Conservation (phyloP, 495 filamentous ascomycete genomes). For the Niebla homalea region DNA sequence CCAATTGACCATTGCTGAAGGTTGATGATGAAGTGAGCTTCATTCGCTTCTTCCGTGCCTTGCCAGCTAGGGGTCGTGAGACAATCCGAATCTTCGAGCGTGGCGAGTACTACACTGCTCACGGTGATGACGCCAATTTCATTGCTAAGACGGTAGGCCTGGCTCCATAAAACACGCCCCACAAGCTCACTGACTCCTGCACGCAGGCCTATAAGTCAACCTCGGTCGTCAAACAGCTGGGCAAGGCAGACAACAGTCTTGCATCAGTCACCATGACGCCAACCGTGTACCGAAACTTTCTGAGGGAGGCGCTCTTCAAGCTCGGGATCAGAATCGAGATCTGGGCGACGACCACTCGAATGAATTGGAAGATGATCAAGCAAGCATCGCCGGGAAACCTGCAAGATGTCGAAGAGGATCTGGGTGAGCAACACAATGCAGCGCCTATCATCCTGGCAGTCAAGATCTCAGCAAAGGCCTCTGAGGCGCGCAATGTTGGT, state of each 20-base stretch:
- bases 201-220: slow-evolving; percentile 86
- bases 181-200: not conserved
- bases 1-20: slow-evolving; percentile 25
- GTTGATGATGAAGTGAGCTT: slow-evolving; percentile 95
- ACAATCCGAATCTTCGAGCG: slow-evolving; percentile 85
- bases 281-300: slow-evolving; percentile 89
- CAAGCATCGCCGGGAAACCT: slow-evolving; percentile 91
- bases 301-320: slow-evolving; percentile 84
- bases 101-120: slow-evolving; percentile 88
- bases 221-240: slow-evolving; percentile 81
- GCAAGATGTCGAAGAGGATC: slow-evolving; percentile 93
- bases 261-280: slow-evolving; percentile 87
- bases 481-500: slow-evolving; percentile 74
- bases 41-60: slow-evolving; percentile 81
- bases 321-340: slow-evolving; percentile 86
- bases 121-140: slow-evolving; percentile 84
- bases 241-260: slow-evolving; percentile 66
- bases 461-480: slow-evolving; percentile 76
- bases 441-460: slow-evolving; percentile 90
- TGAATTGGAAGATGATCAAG: slow-evolving; percentile 83
- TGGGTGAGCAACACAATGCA: slow-evolving; percentile 74
- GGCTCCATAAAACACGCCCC: not conserved
- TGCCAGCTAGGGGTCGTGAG: slow-evolving; percentile 54
- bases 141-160: slow-evolving; percentile 65
- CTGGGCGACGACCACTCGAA: slow-evolving; percentile 60